Evolutionary conservation across 208 protist genomes (phyloP).

Genomic region (Naegleria fowleri): DNA sequence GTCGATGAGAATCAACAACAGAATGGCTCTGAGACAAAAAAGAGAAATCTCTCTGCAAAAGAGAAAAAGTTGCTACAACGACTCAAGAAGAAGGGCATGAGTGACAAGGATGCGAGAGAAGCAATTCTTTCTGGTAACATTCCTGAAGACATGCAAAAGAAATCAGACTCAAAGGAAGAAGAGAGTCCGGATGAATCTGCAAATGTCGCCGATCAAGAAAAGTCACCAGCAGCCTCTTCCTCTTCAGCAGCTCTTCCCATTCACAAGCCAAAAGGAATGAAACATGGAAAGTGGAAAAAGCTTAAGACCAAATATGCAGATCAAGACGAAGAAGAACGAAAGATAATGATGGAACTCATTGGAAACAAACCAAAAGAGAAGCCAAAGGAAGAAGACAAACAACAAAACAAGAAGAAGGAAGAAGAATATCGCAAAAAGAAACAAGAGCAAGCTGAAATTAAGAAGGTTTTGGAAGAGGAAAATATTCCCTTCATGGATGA

Average conservation of each 20-base stretch:
- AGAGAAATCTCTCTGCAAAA: slow-evolving; percentile 20
- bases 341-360: slow-evolving; percentile 45
- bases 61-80: slow-evolving; percentile 26
- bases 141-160: slow-evolving; percentile 3
- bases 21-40: slow-evolving; percentile 28
- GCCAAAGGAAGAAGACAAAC: slow-evolving; percentile 11
- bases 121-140: background rate
- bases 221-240: too few species aligned
- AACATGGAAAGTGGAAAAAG: slow-evolving; percentile 39
- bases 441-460: slow-evolving; percentile 16
- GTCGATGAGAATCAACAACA: background rate
- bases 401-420: background rate
- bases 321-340: slow-evolving; percentile 61
- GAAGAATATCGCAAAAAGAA: background rate
- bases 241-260: background rate
- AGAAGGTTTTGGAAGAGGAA: slow-evolving; percentile 16
- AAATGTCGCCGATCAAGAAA: too few species aligned
- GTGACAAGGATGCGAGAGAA: slow-evolving; percentile 18
- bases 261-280: slow-evolving; percentile 21
- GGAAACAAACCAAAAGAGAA: slow-evolving; percentile 40
- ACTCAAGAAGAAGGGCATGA: slow-evolving; percentile 30
- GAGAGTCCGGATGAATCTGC: slow-evolving; percentile 28
- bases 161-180: slow-evolving; percentile 29
- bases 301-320: slow-evolving; percentile 45
- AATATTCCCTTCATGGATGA: slow-evolving; percentile 15